phyloP scores from a whole-genome alignment of 495 filamentous ascomycete genomes.

The Neurospora pannonica region DNA sequence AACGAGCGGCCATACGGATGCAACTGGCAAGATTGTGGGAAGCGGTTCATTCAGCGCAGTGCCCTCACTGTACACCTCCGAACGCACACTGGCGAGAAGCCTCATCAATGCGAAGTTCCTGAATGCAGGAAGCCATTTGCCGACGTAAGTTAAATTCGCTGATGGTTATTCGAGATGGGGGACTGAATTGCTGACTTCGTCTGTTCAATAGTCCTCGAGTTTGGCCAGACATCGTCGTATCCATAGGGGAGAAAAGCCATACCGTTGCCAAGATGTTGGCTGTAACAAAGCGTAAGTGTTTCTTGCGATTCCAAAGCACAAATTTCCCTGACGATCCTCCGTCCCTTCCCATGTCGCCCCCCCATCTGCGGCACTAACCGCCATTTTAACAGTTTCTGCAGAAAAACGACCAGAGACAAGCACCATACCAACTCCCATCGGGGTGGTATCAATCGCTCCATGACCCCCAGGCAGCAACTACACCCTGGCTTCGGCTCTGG shows the following conservation, averaged over 20 bases:
- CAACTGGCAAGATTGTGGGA: constrained; percentile 58
- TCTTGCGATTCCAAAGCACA: neutral
- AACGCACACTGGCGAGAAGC: constrained; percentile 85
- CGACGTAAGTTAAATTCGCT: constrained; percentile 49
- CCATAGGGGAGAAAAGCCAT: constrained; percentile 79
- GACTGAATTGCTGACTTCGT: constrained; percentile 26
- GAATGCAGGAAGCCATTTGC: constrained; percentile 83
- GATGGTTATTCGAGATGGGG: neutral
- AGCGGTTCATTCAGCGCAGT: constrained; percentile 86
- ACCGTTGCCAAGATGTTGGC: constrained; percentile 66
- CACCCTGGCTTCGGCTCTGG: constrained; percentile 9
- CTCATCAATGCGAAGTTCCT: constrained; percentile 68
- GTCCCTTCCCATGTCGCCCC: constrained; percentile 3
- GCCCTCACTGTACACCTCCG: constrained; percentile 79
- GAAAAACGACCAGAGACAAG: constrained; percentile 82
- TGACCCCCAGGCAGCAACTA: constrained; percentile 31
- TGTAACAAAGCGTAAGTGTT: constrained; percentile 66
- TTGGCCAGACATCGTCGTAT: constrained; percentile 78
- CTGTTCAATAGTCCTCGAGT: constrained; percentile 61
- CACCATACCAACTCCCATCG: constrained; percentile 65
- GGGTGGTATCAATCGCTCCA: constrained; percentile 46
- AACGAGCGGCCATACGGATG: constrained; percentile 80
- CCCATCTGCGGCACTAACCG: constrained; percentile 17
- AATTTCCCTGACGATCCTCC: neutral
- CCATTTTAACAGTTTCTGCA: constrained; percentile 57